Conservation (phyloP, 2,329 filamentous ascomycete species). For the Lasiodiplodia hormozganensis region DNA sequence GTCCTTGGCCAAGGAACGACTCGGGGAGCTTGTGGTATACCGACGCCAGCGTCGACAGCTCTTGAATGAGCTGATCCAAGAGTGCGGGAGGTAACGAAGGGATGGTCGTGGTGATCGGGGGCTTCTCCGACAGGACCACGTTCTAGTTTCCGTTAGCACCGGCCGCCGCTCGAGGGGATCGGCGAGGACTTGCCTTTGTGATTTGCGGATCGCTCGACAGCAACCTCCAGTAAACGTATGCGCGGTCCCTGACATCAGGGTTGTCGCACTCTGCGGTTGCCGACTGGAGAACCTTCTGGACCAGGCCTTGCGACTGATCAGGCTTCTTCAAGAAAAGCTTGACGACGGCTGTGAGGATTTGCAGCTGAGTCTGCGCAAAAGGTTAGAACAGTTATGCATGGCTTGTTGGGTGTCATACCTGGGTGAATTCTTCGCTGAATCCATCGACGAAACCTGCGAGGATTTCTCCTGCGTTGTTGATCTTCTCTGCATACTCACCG, state of each 20-base stretch:
- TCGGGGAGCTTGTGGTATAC: conserved; percentile 98
- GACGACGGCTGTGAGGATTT: conserved; percentile 95
- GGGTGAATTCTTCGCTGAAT: conserved; percentile 95
- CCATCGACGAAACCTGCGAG: conserved; percentile 88
- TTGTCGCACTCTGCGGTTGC: conserved; percentile 97
- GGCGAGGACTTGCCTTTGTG: conserved; percentile 72
- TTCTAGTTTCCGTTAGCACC: conserved; percentile 55
- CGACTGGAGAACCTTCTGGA: conserved; percentile 91
- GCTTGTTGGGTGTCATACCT: conserved; percentile 58
- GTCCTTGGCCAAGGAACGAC: conserved; percentile 95
- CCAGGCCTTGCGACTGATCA: conserved; percentile 85
- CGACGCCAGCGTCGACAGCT: conserved; percentile 92
- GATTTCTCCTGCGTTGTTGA: conserved; percentile 97
- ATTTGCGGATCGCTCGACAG: conserved; percentile 90
- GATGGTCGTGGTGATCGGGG: conserved; percentile 93
- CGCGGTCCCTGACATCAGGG: conserved; percentile 93
- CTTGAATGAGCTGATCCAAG: conserved; percentile 86
- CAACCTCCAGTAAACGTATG: conserved; percentile 97
- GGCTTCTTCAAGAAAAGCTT: conserved; percentile 98
- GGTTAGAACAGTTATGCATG: neutral
- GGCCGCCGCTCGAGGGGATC: neutral
- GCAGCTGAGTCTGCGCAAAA: conserved; percentile 79
- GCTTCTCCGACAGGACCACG: conserved; percentile 92
- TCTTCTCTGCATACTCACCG: conserved; percentile 98
- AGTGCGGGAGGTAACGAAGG: conserved; percentile 82